Conservation (phyloP, 2,329 filamentous ascomycete genomes). For the Colletotrichum cereale region DNA sequence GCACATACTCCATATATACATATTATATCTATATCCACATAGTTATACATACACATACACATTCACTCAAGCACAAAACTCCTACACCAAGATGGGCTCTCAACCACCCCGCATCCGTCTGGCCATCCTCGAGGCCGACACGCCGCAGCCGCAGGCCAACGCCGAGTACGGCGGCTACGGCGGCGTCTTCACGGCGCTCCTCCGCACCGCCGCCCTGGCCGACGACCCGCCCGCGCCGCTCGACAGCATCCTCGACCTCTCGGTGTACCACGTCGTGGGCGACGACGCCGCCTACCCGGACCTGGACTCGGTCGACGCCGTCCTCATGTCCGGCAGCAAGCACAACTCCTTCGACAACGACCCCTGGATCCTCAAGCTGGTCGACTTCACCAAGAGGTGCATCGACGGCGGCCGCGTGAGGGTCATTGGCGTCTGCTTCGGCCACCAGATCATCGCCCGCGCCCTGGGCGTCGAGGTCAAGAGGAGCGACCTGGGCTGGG, state of each 20-base stretch:
- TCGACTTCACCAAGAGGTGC: conserved; percentile 73
- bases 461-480: conserved; percentile 77
- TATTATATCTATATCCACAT: background rate
- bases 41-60: background rate
- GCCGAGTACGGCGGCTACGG: conserved; percentile 79
- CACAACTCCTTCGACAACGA: conserved; percentile 80
- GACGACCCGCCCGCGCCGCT: conserved; percentile 57
- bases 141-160: conserved; percentile 73
- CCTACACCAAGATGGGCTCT: conserved; percentile 37
- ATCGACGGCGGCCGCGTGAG: conserved; percentile 73
- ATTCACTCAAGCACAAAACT: background rate
- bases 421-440: conserved; percentile 87
- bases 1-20: background rate
- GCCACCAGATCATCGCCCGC: conserved; percentile 85
- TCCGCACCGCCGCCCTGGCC: conserved; percentile 65
- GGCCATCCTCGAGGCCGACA: conserved; percentile 91
- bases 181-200: conserved; percentile 74
- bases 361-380: conserved; percentile 81
- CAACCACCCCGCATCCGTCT: conserved; percentile 72
- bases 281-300: conserved; percentile 76
- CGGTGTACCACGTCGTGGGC: conserved; percentile 78
- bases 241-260: conserved; percentile 66
- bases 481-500: conserved; percentile 79
- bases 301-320: conserved; percentile 81
- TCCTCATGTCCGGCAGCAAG: conserved; percentile 84